Evolutionary conservation across 495 filamentous ascomycete species (phyloP).

Genomic region (Xylaria intraflava): DNA sequence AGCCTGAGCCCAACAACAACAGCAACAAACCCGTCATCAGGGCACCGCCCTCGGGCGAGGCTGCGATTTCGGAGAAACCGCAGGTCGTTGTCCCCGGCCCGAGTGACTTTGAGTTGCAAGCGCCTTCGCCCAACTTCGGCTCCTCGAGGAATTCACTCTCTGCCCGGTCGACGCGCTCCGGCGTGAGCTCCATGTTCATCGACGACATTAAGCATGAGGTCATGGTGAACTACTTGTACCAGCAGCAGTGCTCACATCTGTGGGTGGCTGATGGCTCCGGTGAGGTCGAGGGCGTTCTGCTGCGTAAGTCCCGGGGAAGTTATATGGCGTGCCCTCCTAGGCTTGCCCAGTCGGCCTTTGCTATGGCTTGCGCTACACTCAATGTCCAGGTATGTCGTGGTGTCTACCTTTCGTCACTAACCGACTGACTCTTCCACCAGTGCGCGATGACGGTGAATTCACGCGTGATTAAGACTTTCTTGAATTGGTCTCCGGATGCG

Average conservation of each 20-base stretch:
- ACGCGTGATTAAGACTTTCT: conserved; percentile 65
- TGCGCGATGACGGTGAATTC: conserved; percentile 77
- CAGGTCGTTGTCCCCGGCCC: conserved; percentile 8
- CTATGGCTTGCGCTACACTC: conserved; percentile 55
- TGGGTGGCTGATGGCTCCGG: conserved; percentile 64
- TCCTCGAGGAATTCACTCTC: conserved; percentile 50
- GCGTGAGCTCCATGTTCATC: conserved; percentile 50
- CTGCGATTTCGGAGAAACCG: conserved; percentile 21
- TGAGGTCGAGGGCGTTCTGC: conserved; percentile 61
- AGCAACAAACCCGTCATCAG: conserved; percentile 18
- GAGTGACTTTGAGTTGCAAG: conserved; percentile 40
- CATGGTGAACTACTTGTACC: conserved; percentile 76
- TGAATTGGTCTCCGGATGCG: conserved; percentile 62
- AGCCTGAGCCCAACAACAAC: conserved; percentile 28
- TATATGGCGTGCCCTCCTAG: conserved; percentile 65
- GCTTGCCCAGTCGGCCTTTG: conserved; percentile 51
- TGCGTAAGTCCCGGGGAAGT: conserved; percentile 57
- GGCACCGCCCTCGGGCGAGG: conserved; percentile 1
- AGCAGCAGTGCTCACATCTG: conserved; percentile 63
- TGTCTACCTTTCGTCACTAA: background rate
- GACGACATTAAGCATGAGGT: conserved; percentile 78
- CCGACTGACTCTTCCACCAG: conserved; percentile 27
- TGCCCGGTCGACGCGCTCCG: conserved; percentile 37
- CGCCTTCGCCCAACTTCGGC: conserved; percentile 36
- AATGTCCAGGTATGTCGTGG: conserved; percentile 54